Evolutionary conservation across 768 basidiomycete genomes (phyloP).

Genomic region (Termitomyces sp.): DNA sequence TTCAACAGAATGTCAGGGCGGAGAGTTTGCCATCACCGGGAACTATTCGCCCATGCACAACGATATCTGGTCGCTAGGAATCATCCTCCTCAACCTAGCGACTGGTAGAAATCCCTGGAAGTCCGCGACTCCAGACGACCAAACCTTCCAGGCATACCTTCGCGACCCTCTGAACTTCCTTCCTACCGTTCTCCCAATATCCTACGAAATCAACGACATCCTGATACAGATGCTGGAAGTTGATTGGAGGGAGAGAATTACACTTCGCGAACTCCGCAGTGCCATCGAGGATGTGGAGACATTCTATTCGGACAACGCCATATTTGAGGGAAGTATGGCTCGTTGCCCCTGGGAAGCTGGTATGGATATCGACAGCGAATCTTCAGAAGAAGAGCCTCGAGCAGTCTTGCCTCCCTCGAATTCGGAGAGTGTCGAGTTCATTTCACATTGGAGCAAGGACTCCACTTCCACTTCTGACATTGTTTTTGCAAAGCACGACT

Average conservation of each 20-base stretch:
- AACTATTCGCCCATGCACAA: constrained; percentile 86
- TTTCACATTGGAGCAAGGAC: constrained; percentile 60
- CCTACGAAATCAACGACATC: constrained; percentile 64
- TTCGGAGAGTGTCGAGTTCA: constrained; percentile 28
- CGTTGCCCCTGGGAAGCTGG: constrained; percentile 76
- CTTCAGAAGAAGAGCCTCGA: constrained; percentile 35
- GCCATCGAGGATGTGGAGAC: constrained; percentile 52
- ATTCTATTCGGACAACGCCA: constrained; percentile 71
- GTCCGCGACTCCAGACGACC: constrained; percentile 79
- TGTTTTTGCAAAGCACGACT: constrained; percentile 33
- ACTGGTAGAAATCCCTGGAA: constrained; percentile 98
- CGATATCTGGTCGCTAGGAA: constrained; percentile 96
- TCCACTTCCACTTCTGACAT: constrained; percentile 42
- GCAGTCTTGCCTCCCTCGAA: constrained; percentile 33
- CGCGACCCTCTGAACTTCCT: constrained; percentile 76
- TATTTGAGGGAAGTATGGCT: constrained; percentile 81
- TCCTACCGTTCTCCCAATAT: constrained; percentile 79
- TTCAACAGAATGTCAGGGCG: constrained; percentile 82
- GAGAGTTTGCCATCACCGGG: constrained; percentile 54
- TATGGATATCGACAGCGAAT: constrained; percentile 62
- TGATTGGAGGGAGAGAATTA: constrained; percentile 59
- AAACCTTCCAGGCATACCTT: constrained; percentile 86
- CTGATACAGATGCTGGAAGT: constrained; percentile 70
- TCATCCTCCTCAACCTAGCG: constrained; percentile 92
- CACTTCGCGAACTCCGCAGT: constrained; percentile 46